Conservation (phyloP, 1,139 yeast genomes). For the Pichiaceae sp. region DNA sequence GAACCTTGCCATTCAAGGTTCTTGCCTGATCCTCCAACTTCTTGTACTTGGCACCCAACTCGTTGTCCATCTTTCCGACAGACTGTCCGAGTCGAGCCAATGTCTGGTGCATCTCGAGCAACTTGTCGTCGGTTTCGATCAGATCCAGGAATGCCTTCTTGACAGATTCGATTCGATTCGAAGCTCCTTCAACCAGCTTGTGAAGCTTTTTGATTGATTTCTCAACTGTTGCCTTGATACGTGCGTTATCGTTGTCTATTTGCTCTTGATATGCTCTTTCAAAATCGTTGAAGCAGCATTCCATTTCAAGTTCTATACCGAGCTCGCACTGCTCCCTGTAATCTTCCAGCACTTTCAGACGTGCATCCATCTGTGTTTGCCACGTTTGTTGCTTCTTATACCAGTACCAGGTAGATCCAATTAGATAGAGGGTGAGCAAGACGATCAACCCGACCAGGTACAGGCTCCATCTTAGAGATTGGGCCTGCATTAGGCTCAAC, state of each 20-base stretch:
- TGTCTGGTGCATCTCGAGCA: background rate
- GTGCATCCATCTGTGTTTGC: background rate
- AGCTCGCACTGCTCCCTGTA: background rate
- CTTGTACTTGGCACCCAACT: conserved; percentile 1
- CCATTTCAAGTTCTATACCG: background rate
- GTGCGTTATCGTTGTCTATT: background rate
- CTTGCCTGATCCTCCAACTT: conserved; percentile 3
- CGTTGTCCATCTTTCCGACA: conserved; percentile 1
- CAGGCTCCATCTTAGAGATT: background rate
- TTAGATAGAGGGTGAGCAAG: background rate
- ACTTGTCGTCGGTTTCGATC: conserved; percentile 3
- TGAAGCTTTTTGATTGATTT: background rate
- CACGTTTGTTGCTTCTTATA: background rate
- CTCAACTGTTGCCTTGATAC: background rate
- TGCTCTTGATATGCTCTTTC: background rate
- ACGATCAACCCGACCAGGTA: background rate
- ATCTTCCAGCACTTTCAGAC: background rate
- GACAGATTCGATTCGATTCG: conserved; percentile 1
- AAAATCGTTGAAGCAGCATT: background rate
- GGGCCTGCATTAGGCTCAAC: background rate
- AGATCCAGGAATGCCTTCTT: conserved; percentile 2
- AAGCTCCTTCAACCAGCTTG: background rate
- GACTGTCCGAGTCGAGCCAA: conserved; percentile 1
- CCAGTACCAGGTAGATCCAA: background rate
- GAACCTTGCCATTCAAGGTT: conserved; percentile 4